Evolutionary conservation across 805 yeast genomes (phyloP), one percentile per base, ranked within the genome.

Genomic region (Kluyveromyces nonfermentans): DNA sequence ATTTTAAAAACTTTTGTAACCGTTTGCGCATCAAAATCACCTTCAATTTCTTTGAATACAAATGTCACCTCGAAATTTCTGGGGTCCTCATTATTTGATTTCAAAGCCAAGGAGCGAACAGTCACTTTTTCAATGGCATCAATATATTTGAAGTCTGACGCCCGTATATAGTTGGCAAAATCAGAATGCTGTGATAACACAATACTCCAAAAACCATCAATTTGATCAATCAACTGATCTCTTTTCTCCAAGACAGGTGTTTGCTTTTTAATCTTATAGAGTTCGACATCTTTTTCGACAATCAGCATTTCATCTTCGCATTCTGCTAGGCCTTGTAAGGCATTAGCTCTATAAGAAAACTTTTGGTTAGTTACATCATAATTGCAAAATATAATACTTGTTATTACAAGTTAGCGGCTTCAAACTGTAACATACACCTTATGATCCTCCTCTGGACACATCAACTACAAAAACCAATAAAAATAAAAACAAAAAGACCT

Each of bases 161-260:
- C 77, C 25, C 78, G 72, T 16, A 89, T 68, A 59, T 76, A 86
- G 49, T 88, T 95, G 14, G 85, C 82, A 57, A 90, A 84, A 50
- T 85, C 96, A 41, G 84, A 82, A 54, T 83, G 83, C 56, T 85
- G 86, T 2, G 89, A 87, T 9, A 90, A 64, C 0, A 85, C 95
- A 42, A 82, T 75, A 54, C 84, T 82, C 97, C 97, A 90, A 62
- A 90, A 88, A 50, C 76, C 75, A 1, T 89, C 87, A 35, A 88
- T 74, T 4, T 69, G 59, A 4, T 53, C 44, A 14, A 80, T 68
- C n/a, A 73, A 63, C 6, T 54, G 67, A 19, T 85, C 70, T 52
- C 97, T 70, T 45, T 72, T 63, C 5, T 58, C 67, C 56, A 77
- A 86, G 7, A 85, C 68, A 16, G 78, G 74, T 49, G 72, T 74